Conservation (phyloP, 2,329 filamentous ascomycete genomes). For the Colletotrichum sp. region DNA sequence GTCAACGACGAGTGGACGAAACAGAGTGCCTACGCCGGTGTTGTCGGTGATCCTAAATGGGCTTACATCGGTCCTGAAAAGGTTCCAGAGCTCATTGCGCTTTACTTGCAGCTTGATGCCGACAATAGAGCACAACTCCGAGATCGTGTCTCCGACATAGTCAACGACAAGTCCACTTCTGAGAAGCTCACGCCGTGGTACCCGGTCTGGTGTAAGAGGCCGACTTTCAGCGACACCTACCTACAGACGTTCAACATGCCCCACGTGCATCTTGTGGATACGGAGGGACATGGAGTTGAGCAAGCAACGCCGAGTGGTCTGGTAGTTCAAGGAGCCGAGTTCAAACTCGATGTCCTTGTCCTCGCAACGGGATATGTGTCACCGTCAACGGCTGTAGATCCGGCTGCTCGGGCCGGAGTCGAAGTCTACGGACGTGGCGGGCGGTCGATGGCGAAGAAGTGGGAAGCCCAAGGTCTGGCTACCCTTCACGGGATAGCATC, state of each 20-base stretch:
- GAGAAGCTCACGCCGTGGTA: conserved; percentile 63
- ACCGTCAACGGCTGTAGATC: not conserved
- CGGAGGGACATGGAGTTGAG: conserved; percentile 55
- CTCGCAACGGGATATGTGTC: conserved; percentile 42
- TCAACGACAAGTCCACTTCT: conserved; percentile 55
- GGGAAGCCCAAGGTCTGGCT: not conserved
- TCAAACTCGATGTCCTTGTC: conserved; percentile 45
- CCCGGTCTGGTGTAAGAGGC: conserved; percentile 66
- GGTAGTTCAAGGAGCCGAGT: conserved; percentile 49
- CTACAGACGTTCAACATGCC: conserved; percentile 61
- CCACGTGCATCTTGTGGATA: conserved; percentile 67
- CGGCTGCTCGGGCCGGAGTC: not conserved
- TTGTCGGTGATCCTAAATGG: conserved; percentile 31
- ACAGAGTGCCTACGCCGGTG: conserved; percentile 39
- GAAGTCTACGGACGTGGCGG: not conserved
- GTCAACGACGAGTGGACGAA: conserved; percentile 54
- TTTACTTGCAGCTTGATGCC: conserved; percentile 44
- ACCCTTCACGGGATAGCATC: not conserved
- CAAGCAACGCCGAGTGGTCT: conserved; percentile 48
- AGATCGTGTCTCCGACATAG: conserved; percentile 49
- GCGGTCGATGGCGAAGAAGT: not conserved
- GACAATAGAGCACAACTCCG: conserved; percentile 47
- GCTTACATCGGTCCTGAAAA: conserved; percentile 17
- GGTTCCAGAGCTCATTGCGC: conserved; percentile 33
- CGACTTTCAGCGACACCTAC: conserved; percentile 65